Conservation (phyloP, 148 eudicot species). For the Amaranthus palmeri region DNA sequence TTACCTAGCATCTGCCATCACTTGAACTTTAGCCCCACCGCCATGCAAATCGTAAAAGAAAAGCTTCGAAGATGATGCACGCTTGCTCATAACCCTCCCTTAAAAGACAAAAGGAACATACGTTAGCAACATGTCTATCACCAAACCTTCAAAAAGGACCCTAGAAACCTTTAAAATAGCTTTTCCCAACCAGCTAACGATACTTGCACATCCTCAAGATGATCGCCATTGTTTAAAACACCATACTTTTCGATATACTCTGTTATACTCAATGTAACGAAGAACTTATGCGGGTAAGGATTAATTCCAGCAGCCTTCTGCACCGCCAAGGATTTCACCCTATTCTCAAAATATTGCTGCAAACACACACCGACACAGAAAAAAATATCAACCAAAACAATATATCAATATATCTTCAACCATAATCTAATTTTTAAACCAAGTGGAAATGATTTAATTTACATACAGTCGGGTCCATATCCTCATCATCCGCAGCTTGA, state of each 20-base stretch:
- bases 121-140: neutral
- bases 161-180: neutral
- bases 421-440: neutral
- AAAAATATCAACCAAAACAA: neutral
- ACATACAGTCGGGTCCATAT: conserved; percentile 87
- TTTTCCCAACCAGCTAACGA: conserved; percentile 56
- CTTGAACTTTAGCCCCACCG: conserved; percentile 70
- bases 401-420: neutral
- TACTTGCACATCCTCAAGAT: conserved; percentile 56
- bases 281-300: conserved; percentile 92
- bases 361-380: conserved; percentile 5
- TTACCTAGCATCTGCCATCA: conserved; percentile 89
- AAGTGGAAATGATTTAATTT: neutral
- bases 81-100: conserved; percentile 87
- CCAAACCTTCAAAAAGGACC: neutral
- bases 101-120: conserved; percentile 13
- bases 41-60: conserved; percentile 81
- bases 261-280: conserved; percentile 40
- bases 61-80: conserved; percentile 68
- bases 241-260: conserved; percentile 66
- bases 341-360: conserved; percentile 90
- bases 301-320: conserved; percentile 64
- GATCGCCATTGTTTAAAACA: conserved; percentile 52
- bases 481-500: conserved; percentile 77
- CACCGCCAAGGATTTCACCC: conserved; percentile 62